Evolutionary conservation across 352 stramenopile species (phyloP), one percentile per base, ranked within the genome.

Genomic region (Pythium sukuiense): DNA sequence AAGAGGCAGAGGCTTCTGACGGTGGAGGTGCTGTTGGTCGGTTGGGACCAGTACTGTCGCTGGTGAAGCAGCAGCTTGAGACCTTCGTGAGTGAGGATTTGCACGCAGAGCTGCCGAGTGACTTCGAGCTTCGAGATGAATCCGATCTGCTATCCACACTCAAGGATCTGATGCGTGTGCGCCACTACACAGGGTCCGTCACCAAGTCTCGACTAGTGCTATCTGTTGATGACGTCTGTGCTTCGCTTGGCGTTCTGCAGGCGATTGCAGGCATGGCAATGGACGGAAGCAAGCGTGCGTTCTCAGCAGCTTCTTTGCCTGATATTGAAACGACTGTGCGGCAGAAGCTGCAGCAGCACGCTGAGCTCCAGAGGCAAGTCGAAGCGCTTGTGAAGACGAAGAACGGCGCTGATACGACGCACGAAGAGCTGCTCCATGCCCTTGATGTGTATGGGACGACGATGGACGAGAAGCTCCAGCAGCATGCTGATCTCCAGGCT

Each of bases 61-160:
- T 76, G 6, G 32, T 88, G 20, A 74, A 72, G 29, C 79, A 88
- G 50, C 79, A 88, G 48, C 37, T 88, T 6, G 75, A 85, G 45
- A 82, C 78, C 11, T 72, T 82, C 20, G 11, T 85, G 52, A 77
- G 69, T 49, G 73, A 87, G 35, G 61, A 73, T 6, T 81, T 80
- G 58, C 70, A 77, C 12, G 26, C 2, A 55, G 77, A 29, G 49
- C 72, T 27, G 57, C 48, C 13, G 48, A 76, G 2, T 0, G 68
- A 50, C 1, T 74, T 81, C 50, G 49, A 54, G 14, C 53, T 86
- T 3, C 65, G 65, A 8, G 59, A 73, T 4, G 75, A 86, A 6
- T 55, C 57, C 7, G 77, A 85, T 43, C 43, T 86, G 14, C 53
- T 86, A 11, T 59, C 62, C 14, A 76, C 63, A 7, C 53, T 86